Conservation (phyloP, 257 asterid species). For the Primulina eburnea region DNA sequence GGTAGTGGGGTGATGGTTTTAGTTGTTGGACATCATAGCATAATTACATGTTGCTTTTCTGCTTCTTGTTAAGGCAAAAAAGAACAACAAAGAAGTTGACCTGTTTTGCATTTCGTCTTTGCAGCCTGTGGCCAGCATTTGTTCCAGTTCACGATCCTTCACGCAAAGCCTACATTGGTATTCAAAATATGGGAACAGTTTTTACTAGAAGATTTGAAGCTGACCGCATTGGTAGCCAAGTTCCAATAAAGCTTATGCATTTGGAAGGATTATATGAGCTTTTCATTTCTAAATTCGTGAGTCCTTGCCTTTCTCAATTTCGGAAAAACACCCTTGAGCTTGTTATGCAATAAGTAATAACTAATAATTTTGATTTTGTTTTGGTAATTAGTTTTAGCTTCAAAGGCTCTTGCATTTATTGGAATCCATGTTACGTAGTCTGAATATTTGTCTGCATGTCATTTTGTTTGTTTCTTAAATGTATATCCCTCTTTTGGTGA, state of each 20-base stretch:
- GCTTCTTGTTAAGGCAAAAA: constrained; percentile 13
- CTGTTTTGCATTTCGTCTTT: constrained; percentile 26
- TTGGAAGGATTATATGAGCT: constrained; percentile 90
- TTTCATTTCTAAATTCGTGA: constrained; percentile 14
- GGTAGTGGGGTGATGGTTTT: not conserved
- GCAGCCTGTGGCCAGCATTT: constrained; percentile 98
- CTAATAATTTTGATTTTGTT: not conserved
- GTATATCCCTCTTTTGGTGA: too few species aligned
- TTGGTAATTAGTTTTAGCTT: not conserved
- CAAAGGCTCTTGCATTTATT: not conserved
- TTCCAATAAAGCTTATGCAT: constrained; percentile 94
- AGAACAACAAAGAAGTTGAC: constrained; percentile 21
- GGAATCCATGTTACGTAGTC: not conserved
- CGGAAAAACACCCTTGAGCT: not conserved
- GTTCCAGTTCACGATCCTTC: constrained; percentile 99
- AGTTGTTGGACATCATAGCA: not conserved
- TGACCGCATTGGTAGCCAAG: constrained; percentile 91
- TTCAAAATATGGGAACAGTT: constrained; percentile 95
- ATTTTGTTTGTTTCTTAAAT: not conserved
- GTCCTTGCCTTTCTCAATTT: not conserved
- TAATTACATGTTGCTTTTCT: not conserved
- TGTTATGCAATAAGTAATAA: too few species aligned
- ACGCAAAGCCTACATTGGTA: constrained; percentile 90
- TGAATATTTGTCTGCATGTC: not conserved
- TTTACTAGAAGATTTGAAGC: constrained; percentile 96